phyloP scores from a whole-genome alignment of 192 early-diverging fungal species.

The Backusella mclennaniae region DNA sequence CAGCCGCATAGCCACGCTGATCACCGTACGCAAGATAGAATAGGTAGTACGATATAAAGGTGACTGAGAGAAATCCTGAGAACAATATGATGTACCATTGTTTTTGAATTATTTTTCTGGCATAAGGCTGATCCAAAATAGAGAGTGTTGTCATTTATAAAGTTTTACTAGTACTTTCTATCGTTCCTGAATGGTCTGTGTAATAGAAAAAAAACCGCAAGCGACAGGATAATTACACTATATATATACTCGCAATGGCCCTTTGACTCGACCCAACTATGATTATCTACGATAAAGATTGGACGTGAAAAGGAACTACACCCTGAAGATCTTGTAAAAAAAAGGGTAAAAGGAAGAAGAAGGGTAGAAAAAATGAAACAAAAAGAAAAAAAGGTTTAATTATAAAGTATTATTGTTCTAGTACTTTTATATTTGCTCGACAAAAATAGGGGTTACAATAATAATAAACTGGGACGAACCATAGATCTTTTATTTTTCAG shows the following conservation, averaged over 20 bases:
- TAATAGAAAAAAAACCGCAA: neutral
- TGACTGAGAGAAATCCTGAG: neutral
- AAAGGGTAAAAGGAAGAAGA: neutral
- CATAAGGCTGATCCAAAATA: slow-evolving; percentile 1
- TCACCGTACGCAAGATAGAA: slow-evolving; percentile 1
- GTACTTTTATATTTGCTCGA: neutral
- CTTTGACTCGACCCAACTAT: neutral
- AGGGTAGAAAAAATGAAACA: neutral
- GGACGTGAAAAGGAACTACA: neutral
- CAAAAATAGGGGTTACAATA: neutral
- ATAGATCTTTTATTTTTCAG: neutral
- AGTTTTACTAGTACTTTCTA: neutral
- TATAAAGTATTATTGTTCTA: neutral
- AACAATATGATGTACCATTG: slow-evolving; percentile 2
- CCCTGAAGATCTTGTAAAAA: neutral
- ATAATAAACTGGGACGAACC: neutral
- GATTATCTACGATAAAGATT: neutral
- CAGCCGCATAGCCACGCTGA: neutral
- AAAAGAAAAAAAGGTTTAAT: neutral
- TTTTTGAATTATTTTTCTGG: slow-evolving; percentile 2
- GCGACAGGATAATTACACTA: neutral
- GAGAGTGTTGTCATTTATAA: slow-evolving; percentile 4
- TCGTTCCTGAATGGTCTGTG: neutral
- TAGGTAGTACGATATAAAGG: neutral
- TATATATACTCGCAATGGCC: neutral